Conservation (phyloP, 2,329 filamentous ascomycete genomes). For the Fusarium sp. region DNA sequence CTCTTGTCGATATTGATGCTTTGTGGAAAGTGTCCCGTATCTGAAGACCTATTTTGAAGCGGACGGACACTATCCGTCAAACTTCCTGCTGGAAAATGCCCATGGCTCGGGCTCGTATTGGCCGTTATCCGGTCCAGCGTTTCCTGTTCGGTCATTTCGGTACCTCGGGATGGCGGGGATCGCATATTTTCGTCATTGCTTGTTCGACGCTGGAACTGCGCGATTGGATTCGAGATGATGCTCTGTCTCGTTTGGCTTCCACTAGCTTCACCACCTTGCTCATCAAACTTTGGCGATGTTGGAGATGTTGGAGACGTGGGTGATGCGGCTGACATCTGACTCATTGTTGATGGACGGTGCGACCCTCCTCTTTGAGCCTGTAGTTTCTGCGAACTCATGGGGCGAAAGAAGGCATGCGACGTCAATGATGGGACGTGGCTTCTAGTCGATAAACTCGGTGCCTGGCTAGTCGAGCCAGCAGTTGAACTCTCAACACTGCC, state of each 20-base stretch:
- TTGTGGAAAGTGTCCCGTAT: constrained; percentile 52
- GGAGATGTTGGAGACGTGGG: constrained; percentile 35
- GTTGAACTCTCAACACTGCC: constrained; percentile 56
- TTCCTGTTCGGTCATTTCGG: constrained; percentile 81
- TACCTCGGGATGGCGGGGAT: constrained; percentile 78
- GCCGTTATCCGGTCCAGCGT: constrained; percentile 76
- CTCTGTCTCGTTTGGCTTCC: constrained; percentile 64
- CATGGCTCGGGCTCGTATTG: constrained; percentile 77
- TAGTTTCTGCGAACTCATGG: constrained; percentile 95
- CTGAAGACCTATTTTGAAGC: constrained; percentile 64
- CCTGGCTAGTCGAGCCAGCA: constrained; percentile 63
- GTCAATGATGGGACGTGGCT: constrained; percentile 92
- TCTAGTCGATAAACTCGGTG: constrained; percentile 73
- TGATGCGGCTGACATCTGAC: constrained; percentile 47
- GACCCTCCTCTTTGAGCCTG: constrained; percentile 83
- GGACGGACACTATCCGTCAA: constrained; percentile 83
- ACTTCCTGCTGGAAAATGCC: constrained; percentile 68
- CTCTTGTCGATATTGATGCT: constrained; percentile 70
- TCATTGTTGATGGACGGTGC: constrained; percentile 57
- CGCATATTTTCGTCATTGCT: constrained; percentile 62
- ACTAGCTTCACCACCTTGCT: constrained; percentile 56
- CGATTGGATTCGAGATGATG: constrained; percentile 62
- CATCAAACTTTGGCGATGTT: constrained; percentile 49
- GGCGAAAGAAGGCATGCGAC: constrained; percentile 91
- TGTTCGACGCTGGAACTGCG: constrained; percentile 46